Conservation (phyloP, 1,139 yeast genomes). For the Blastobotrys persicus region DNA sequence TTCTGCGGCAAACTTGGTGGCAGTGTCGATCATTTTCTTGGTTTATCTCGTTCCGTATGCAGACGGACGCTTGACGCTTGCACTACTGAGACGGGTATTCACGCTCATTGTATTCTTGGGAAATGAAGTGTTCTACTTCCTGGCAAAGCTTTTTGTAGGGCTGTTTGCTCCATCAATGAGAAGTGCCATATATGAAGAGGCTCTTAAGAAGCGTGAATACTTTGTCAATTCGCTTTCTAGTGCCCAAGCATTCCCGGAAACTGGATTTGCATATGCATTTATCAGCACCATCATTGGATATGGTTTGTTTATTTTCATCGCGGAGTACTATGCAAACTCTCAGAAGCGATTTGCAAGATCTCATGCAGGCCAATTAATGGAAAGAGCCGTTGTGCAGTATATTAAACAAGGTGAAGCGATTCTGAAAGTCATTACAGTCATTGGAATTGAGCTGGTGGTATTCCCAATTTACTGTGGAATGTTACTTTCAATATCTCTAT, state of each 20-base stretch:
- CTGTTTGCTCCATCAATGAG: not conserved
- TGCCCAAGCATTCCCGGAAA: constrained; percentile 11
- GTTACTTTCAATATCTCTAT: constrained; percentile 63
- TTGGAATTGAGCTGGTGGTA: constrained; percentile 72
- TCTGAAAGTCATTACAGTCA: constrained; percentile 68
- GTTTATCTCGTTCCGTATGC: constrained; percentile 32
- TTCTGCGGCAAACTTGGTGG: constrained; percentile 24
- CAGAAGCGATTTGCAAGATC: constrained; percentile 22
- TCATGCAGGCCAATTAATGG: constrained; percentile 18
- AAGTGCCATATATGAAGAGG: not conserved
- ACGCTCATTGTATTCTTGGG: constrained; percentile 5
- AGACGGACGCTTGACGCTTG: constrained; percentile 25
- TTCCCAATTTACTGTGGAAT: constrained; percentile 89
- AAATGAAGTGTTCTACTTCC: constrained; percentile 9
- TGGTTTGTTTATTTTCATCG: constrained; percentile 15
- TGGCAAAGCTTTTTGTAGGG: not conserved
- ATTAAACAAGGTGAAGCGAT: constrained; percentile 48
- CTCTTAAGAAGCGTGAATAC: not conserved
- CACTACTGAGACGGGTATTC: constrained; percentile 2
- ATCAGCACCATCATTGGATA: constrained; percentile 24
- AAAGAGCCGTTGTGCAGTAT: constrained; percentile 22
- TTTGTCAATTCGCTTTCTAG: not conserved
- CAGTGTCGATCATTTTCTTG: constrained; percentile 19
- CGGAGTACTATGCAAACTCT: constrained; percentile 23
- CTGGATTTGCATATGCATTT: constrained; percentile 20